phyloP scores from a whole-genome alignment of 768 basidiomycete genomes.

The Lactifluus echinatus region DNA sequence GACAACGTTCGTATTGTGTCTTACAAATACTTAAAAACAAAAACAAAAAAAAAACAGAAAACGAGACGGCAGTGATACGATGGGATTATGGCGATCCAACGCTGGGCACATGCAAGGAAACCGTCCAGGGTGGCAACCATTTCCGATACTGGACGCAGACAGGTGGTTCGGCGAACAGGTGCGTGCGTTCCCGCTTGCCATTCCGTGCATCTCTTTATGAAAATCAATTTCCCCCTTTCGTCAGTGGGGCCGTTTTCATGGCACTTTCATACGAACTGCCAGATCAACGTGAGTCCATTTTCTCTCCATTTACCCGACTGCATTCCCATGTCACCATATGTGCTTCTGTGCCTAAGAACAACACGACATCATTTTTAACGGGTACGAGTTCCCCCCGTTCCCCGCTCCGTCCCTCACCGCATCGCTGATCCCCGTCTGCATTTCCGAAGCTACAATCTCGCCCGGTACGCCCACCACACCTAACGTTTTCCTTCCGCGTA shows the following conservation, averaged over 20 bases:
- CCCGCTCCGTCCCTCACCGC: neutral
- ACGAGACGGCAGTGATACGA: constrained; percentile 77
- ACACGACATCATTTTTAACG: constrained; percentile 69
- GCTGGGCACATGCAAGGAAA: constrained; percentile 82
- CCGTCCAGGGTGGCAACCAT: constrained; percentile 79
- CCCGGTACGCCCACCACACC: constrained; percentile 37
- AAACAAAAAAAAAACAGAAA: no score
- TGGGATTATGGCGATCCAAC: constrained; percentile 76
- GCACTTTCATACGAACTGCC: constrained; percentile 68
- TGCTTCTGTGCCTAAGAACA: constrained; percentile 30
- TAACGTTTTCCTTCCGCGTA: neutral
- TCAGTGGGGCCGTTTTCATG: constrained; percentile 66
- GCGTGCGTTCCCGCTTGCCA: constrained; percentile 28
- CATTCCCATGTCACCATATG: neutral
- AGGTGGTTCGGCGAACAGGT: constrained; percentile 54
- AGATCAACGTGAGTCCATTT: constrained; percentile 39
- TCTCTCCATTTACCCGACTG: no score
- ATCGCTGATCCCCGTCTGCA: constrained; percentile 1
- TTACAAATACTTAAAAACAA: no score
- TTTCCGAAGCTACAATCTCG: constrained; percentile 54
- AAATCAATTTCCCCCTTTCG: neutral
- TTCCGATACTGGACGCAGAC: constrained; percentile 85
- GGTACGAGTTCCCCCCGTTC: constrained; percentile 36
- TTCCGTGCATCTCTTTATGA: neutral
- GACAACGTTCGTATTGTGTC: neutral